phyloP scores from a whole-genome alignment of 768 basidiomycete genomes.

The Hypholoma sublateritium region DNA sequence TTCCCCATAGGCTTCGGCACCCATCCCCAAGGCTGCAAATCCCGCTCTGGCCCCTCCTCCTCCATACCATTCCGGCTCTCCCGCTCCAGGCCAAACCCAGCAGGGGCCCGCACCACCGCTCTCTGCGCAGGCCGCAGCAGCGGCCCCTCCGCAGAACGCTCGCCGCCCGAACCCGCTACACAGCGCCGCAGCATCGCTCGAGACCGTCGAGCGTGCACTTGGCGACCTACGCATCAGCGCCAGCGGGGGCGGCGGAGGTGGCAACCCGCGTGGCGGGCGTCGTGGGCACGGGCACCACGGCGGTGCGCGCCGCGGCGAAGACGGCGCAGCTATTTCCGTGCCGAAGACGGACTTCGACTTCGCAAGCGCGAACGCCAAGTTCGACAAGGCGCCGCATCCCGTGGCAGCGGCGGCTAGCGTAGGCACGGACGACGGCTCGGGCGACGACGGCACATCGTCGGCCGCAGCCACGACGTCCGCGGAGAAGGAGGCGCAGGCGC shows the following conservation, averaged over 20 bases:
- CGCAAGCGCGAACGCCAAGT: slow-evolving; percentile 70
- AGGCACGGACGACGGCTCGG: slow-evolving; percentile 26
- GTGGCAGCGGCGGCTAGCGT: slow-evolving; percentile 13
- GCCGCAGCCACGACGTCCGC: slow-evolving; percentile 14
- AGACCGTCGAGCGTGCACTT: slow-evolving; percentile 60
- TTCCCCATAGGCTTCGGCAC: slow-evolving; percentile 46
- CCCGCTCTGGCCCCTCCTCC: slow-evolving; percentile 24
- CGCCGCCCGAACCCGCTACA: slow-evolving; percentile 52
- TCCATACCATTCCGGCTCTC: background rate
- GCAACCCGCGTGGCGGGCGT: slow-evolving; percentile 25
- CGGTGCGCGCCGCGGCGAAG: slow-evolving; percentile 22
- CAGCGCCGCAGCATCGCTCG: slow-evolving; percentile 71
- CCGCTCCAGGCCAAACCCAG: slow-evolving; percentile 14
- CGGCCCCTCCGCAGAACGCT: slow-evolving; percentile 3
- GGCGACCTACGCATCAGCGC: slow-evolving; percentile 49
- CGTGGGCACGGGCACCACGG: slow-evolving; percentile 15
- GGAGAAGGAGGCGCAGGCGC: slow-evolving; percentile 34
- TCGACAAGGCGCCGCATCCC: slow-evolving; percentile 62
- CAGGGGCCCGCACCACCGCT: slow-evolving; percentile 19
- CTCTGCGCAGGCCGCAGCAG: slow-evolving; percentile 9
- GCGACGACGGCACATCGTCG: slow-evolving; percentile 22
- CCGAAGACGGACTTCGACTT: slow-evolving; percentile 85
- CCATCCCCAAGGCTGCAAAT: slow-evolving; percentile 16
- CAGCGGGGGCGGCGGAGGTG: background rate
- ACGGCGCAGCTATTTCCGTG: slow-evolving; percentile 53